phyloP scores from a whole-genome alignment of 2,329 filamentous ascomycete genomes.

The Paecilomyces fulvus region DNA sequence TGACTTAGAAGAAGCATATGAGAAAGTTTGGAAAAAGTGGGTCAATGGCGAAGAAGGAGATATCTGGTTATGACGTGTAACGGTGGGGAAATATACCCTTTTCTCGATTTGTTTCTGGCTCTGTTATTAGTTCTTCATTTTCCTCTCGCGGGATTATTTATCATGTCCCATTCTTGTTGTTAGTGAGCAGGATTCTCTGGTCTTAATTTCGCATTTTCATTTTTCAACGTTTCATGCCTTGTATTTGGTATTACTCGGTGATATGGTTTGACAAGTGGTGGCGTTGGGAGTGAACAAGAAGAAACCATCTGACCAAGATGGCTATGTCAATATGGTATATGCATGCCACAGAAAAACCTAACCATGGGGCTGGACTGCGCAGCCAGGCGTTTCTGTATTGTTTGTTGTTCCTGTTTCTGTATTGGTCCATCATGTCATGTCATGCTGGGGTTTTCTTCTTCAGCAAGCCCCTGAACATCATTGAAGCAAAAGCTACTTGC shows the following conservation, averaged over 20 bases:
- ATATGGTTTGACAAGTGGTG: not conserved
- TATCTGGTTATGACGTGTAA: conserved; percentile 60
- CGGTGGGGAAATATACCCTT: conserved; percentile 7
- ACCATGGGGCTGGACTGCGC: not conserved
- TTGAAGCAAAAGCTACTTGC: not conserved
- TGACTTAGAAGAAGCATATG: conserved; percentile 82
- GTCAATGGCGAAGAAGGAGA: conserved; percentile 80
- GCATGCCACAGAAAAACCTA: not conserved
- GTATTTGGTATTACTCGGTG: not conserved
- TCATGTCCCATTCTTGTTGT: not conserved
- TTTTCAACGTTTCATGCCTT: not conserved
- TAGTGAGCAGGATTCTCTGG: not conserved
- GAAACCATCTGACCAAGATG: not conserved
- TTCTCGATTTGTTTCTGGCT: conserved; percentile 5
- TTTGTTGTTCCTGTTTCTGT: not conserved
- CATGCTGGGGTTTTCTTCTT: not conserved
- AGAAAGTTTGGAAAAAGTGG: conserved; percentile 82
- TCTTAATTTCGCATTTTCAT: not conserved
- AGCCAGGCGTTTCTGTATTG: not conserved
- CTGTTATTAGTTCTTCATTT: conserved; percentile 1
- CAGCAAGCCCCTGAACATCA: not conserved
- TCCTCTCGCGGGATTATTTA: not conserved
- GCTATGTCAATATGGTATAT: not conserved
- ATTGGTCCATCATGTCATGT: not conserved
- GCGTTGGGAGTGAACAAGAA: not conserved